Evolutionary conservation across 495 filamentous ascomycete species (phyloP).

Genomic region (Aspergillus cristatus): DNA sequence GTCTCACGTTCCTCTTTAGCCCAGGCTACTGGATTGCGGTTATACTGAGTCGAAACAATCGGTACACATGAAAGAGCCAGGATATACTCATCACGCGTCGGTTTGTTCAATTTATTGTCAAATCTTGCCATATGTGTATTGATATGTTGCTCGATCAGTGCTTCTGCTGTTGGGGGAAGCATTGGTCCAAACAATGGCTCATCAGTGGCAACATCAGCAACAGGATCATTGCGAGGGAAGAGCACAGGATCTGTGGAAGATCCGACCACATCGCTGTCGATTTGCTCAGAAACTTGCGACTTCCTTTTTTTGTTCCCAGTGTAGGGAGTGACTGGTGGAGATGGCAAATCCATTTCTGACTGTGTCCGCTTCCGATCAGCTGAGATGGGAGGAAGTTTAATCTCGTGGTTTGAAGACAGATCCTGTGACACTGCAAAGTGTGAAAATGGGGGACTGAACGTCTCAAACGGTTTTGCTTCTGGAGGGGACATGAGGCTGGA

Average conservation of each 20-base stretch:
- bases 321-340: slow-evolving; percentile 65
- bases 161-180: slow-evolving; percentile 36
- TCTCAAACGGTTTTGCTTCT: slow-evolving; percentile 53
- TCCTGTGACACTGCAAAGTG: slow-evolving; percentile 25
- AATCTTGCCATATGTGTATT: slow-evolving; percentile 49
- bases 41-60: slow-evolving; percentile 50
- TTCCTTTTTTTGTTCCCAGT: slow-evolving; percentile 44
- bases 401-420: slow-evolving; percentile 26
- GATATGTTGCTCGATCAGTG: slow-evolving; percentile 57
- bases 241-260: slow-evolving; percentile 51
- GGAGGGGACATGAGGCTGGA: slow-evolving; percentile 70
- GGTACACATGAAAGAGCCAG: slow-evolving; percentile 59
- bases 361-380: slow-evolving; percentile 39
- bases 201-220: slow-evolving; percentile 36
- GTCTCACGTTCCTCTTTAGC: slow-evolving; percentile 53
- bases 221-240: slow-evolving; percentile 43
- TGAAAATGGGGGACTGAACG: slow-evolving; percentile 37
- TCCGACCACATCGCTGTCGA: slow-evolving; percentile 24
- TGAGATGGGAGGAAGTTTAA: slow-evolving; percentile 41
- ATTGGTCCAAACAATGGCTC: slow-evolving; percentile 48
- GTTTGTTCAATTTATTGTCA: slow-evolving; percentile 50
- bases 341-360: slow-evolving; percentile 48
- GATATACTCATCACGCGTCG: slow-evolving; percentile 60
- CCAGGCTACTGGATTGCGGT: slow-evolving; percentile 50
- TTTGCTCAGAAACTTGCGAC: slow-evolving; percentile 33